Conservation (phyloP, 306 rosid genomes). For the Neltuma alba region DNA sequence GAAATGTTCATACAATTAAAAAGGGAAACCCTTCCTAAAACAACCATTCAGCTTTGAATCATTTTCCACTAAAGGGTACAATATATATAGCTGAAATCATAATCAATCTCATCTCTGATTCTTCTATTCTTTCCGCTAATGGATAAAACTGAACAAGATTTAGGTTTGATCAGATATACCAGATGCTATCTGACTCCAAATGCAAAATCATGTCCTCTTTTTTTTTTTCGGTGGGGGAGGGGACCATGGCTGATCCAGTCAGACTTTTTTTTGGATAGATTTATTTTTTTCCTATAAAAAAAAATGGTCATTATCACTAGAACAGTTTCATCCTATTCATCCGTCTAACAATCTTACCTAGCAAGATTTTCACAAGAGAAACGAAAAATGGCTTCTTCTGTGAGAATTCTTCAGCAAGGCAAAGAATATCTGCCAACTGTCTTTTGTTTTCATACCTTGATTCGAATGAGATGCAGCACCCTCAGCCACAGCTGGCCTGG, state of each 20-base stretch:
- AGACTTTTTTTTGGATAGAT: neutral
- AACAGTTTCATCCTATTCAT: constrained; percentile 1
- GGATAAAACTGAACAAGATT: neutral
- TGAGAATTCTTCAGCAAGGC: neutral
- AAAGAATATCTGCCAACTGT: constrained; percentile 8
- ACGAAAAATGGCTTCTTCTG: constrained; percentile 12
- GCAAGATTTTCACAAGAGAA: neutral
- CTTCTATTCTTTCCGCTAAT: neutral
- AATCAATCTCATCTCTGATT: neutral
- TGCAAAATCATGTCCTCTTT: neutral
- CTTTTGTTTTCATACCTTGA: constrained; percentile 58
- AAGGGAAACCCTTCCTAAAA: neutral
- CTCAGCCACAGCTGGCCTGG: constrained; percentile 45
- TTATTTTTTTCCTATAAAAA: neutral
- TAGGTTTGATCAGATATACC: neutral
- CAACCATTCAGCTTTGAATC: neutral
- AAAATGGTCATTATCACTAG: neutral
- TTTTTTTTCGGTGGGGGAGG: no score
- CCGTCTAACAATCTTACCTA: constrained; percentile 3
- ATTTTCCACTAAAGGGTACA: neutral
- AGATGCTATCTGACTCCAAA: neutral
- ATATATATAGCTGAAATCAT: neutral
- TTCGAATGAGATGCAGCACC: constrained; percentile 40
- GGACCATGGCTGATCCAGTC: no score
- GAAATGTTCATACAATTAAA: neutral